Evolutionary conservation across 371 early-diverging fungal genomes (phyloP).

Genomic region (Mucor lusitanicus): DNA sequence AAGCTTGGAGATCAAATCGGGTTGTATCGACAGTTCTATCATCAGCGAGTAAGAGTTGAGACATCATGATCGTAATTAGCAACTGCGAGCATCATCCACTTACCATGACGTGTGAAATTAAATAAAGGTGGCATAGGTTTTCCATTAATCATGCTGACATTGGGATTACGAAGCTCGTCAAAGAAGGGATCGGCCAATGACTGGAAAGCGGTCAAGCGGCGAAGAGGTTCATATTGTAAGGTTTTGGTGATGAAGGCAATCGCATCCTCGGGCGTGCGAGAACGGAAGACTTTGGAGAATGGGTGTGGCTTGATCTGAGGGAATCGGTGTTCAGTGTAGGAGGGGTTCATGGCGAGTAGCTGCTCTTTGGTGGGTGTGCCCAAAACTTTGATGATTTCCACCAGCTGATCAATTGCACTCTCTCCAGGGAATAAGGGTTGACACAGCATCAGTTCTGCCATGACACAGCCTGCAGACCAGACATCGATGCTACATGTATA

Average conservation of each 20-base stretch:
- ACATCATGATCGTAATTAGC: too few species aligned
- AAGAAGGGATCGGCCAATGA: slow-evolving; percentile 97
- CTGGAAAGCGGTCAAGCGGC: slow-evolving; percentile 90
- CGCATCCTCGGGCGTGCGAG: slow-evolving; percentile 85
- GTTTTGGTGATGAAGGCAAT: slow-evolving; percentile 86
- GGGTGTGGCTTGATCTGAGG: slow-evolving; percentile 91
- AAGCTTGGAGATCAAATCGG: slow-evolving; percentile 55
- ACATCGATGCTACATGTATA: slow-evolving; percentile 94
- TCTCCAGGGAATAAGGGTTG: slow-evolving; percentile 99
- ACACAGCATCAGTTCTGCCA: slow-evolving; percentile 97
- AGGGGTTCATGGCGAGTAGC: slow-evolving; percentile 94
- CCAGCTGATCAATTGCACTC: slow-evolving; percentile 98
- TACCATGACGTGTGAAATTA: slow-evolving; percentile 86
- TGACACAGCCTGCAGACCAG: slow-evolving; percentile 99
- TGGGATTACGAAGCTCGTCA: slow-evolving; percentile 89
- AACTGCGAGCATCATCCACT: not conserved
- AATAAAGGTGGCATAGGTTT: slow-evolving; percentile 87
- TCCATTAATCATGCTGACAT: slow-evolving; percentile 78
- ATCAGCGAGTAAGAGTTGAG: not conserved
- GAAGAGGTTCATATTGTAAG: slow-evolving; percentile 93
- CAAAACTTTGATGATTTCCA: slow-evolving; percentile 98
- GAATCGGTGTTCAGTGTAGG: slow-evolving; percentile 97
- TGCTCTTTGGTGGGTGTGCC: slow-evolving; percentile 98
- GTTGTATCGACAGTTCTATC: slow-evolving; percentile 53
- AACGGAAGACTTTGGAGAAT: slow-evolving; percentile 87